Conservation (phyloP, 164 flowering plant genomes). For the Euptelea pleiosperma region DNA sequence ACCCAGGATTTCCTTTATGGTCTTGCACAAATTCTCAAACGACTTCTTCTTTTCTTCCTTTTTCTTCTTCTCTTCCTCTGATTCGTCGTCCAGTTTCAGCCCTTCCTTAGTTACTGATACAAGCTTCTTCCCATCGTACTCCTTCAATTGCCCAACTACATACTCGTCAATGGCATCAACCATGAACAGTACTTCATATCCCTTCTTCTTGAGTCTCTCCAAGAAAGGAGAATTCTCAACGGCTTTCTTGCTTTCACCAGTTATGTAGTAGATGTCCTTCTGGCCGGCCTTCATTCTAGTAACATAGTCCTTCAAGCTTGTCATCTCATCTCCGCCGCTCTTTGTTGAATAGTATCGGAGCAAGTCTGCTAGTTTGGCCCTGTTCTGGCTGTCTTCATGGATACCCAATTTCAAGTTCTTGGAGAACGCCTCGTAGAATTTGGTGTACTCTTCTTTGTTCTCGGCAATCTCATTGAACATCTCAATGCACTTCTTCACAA, state of each 20-base stretch:
- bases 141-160: constrained; percentile 65
- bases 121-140: constrained; percentile 67
- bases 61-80: constrained; percentile 63
- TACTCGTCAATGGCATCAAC: constrained; percentile 75
- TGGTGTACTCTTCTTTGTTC: constrained; percentile 67
- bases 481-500: constrained; percentile 75
- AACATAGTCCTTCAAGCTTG: constrained; percentile 67
- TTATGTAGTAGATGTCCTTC: constrained; percentile 68
- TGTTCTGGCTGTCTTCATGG: constrained; percentile 75
- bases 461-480: constrained; percentile 72
- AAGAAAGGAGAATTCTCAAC: constrained; percentile 77
- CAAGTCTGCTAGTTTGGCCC: constrained; percentile 57
- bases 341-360: constrained; percentile 68
- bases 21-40: constrained; percentile 60
- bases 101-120: constrained; percentile 78
- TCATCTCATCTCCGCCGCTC: constrained; percentile 70
- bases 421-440: constrained; percentile 69
- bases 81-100: constrained; percentile 60
- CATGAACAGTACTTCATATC: constrained; percentile 68
- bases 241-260: constrained; percentile 73
- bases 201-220: constrained; percentile 68
- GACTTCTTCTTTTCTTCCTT: constrained; percentile 63
- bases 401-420: constrained; percentile 68
- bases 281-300: constrained; percentile 78
- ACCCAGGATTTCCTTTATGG: constrained; percentile 61